A percentile compares a stretch with the other conserved stretches of the same genome.
These are phyloP conservation scores for Candida maesae DNA, from an alignment of 805 yeast genomes.

Conservation along the genomic window DNA sequence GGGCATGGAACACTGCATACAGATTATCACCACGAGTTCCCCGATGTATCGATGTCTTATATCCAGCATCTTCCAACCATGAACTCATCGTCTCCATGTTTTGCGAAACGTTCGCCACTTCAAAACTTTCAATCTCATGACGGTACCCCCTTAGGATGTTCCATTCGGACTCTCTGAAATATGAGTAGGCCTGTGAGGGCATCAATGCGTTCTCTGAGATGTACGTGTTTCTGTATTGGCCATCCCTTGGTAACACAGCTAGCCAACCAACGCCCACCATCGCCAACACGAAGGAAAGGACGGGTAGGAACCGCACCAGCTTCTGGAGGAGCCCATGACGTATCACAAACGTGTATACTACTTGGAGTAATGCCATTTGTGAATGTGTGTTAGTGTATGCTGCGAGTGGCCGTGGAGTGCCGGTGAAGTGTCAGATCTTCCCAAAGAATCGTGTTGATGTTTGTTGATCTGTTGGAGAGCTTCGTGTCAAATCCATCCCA, in stretches of 20 bases:
- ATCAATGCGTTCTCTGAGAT: constrained; percentile 93
- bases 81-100: constrained; percentile 41
- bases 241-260: constrained; percentile 68
- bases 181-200: constrained; percentile 94
- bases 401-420: too few species aligned
- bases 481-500: too few species aligned
- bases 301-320: constrained; percentile 39
- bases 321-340: constrained; percentile 45
- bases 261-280: constrained; percentile 54
- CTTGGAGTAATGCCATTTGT: constrained; percentile 44
- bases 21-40: constrained; percentile 41
- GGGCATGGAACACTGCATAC: constrained; percentile 86
- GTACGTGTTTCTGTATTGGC: constrained; percentile 79
- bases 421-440: too few species aligned
- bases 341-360: constrained; percentile 39
- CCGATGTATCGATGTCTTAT: constrained; percentile 49
- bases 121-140: constrained; percentile 35
- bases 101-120: constrained; percentile 29
- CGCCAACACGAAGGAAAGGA: constrained; percentile 38
- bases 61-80: constrained; percentile 74
- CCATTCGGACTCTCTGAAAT: constrained; percentile 94
- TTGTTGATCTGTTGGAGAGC: too few species aligned
- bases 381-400: not conserved
- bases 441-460: too few species aligned
- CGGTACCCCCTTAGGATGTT: constrained; percentile 83